A percentile compares a stretch with the other conserved stretches of the same genome.
phyloP scores from a whole-genome alignment of 164 flowering plant species.

The Macadamia integrifolia region DNA sequence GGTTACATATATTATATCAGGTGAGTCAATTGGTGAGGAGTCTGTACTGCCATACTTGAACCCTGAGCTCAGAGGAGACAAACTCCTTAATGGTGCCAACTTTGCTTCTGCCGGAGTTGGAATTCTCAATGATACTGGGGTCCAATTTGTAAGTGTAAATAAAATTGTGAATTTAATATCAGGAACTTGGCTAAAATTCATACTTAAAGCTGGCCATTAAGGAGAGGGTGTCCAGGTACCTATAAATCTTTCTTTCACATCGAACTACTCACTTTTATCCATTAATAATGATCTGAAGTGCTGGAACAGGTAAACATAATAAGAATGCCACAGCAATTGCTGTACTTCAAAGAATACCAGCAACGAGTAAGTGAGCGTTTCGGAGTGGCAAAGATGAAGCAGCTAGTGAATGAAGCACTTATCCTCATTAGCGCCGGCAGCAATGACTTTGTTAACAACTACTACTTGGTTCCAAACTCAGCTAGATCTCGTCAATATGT shows the following conservation, averaged over 20 bases:
- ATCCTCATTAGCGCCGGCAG: slow-evolving; percentile 65
- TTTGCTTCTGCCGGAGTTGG: slow-evolving; percentile 93
- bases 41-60: slow-evolving; percentile 57
- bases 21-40: slow-evolving; percentile 46
- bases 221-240: too few relatives aligned
- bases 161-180: too few relatives aligned
- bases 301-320: slow-evolving; percentile 49
- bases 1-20: too few relatives aligned
- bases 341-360: slow-evolving; percentile 51
- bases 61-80: slow-evolving; percentile 53
- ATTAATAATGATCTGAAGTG: too few relatives aligned
- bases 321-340: slow-evolving; percentile 37
- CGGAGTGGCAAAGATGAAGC: slow-evolving; percentile 33
- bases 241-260: too few relatives aligned
- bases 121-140: slow-evolving; percentile 77
- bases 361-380: slow-evolving; percentile 29
- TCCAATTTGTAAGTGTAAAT: slow-evolving; percentile 63
- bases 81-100: slow-evolving; percentile 71
- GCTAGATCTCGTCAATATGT: slow-evolving; percentile 48
- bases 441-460: slow-evolving; percentile 87
- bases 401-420: slow-evolving; percentile 49
- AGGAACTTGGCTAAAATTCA: too few relatives aligned
- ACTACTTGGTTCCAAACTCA: slow-evolving; percentile 48
- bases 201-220: too few relatives aligned
- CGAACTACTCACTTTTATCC: too few relatives aligned